These are phyloP conservation scores for Chloris gayana DNA, from an alignment of 176 grass and related monocot genomes.

Conservation along the genomic window DNA sequence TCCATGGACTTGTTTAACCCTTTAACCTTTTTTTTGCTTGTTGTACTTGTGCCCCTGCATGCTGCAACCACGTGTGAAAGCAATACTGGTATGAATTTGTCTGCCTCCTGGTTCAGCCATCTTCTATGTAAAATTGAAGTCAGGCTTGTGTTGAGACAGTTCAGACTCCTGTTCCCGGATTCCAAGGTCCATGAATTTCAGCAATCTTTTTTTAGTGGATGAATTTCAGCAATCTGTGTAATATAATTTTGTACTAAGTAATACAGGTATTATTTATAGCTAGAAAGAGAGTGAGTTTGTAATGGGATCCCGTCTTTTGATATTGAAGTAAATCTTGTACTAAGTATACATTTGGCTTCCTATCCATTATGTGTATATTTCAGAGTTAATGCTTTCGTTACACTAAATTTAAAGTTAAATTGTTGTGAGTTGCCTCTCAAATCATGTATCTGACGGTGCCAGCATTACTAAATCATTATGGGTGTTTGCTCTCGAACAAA, in stretches of 20 bases:
- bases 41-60: background rate
- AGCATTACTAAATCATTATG: too few relatives aligned
- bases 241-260: background rate
- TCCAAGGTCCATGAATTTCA: background rate
- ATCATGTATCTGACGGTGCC: background rate
- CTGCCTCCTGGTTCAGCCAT: background rate
- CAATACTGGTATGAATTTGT: background rate
- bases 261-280: background rate
- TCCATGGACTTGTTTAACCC: background rate
- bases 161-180: background rate
- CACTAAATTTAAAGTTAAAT: background rate
- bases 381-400: too few relatives aligned
- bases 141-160: background rate
- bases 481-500: too few relatives aligned
- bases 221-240: too few relatives aligned
- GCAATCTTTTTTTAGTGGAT: too few relatives aligned
- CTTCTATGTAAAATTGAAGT: background rate
- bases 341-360: too few relatives aligned
- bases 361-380: too few relatives aligned
- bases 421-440: background rate
- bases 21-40: background rate
- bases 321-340: too few relatives aligned
- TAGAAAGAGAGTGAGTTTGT: background rate
- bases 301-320: too few relatives aligned
- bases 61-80: background rate